Evolutionary conservation across 345 rosid species (phyloP).

Genomic region (Eucalyptus sp.): DNA sequence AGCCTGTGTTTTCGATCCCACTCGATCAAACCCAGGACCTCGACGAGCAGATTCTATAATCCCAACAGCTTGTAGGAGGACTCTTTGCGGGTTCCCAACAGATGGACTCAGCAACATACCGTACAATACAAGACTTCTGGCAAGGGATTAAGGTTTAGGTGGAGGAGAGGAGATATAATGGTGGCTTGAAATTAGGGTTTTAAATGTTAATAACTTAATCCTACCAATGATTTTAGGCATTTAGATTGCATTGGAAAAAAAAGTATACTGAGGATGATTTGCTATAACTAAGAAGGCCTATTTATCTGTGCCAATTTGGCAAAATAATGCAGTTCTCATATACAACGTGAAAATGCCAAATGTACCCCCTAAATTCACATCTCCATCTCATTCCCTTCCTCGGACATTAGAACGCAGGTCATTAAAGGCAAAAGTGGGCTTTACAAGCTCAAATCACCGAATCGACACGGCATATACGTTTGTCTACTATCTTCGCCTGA

Average conservation of each 20-base stretch:
- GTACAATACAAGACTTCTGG: neutral
- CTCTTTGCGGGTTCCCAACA: neutral
- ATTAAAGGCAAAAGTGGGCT: neutral
- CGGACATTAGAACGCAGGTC: neutral
- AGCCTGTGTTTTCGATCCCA: neutral
- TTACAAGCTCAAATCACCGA: neutral
- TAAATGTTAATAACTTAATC: no score
- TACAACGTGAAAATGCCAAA: neutral
- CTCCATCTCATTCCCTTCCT: neutral
- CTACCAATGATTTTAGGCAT: no score
- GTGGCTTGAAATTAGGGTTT: no score
- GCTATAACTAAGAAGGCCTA: no score
- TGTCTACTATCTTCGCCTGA: neutral
- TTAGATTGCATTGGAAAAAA: no score
- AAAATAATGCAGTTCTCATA: neutral
- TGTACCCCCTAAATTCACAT: neutral
- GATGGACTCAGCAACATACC: neutral
- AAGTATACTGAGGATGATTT: no score
- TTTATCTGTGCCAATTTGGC: neutral
- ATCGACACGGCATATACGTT: neutral
- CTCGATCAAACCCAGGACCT: neutral
- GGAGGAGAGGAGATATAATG: no score
- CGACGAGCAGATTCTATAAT: neutral
- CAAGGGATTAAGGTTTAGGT: neutral
- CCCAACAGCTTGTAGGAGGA: neutral